These are phyloP conservation scores for Dichomitus squalens DNA, from an alignment of 1,284 basidiomycete genomes.

Conservation along the genomic window DNA sequence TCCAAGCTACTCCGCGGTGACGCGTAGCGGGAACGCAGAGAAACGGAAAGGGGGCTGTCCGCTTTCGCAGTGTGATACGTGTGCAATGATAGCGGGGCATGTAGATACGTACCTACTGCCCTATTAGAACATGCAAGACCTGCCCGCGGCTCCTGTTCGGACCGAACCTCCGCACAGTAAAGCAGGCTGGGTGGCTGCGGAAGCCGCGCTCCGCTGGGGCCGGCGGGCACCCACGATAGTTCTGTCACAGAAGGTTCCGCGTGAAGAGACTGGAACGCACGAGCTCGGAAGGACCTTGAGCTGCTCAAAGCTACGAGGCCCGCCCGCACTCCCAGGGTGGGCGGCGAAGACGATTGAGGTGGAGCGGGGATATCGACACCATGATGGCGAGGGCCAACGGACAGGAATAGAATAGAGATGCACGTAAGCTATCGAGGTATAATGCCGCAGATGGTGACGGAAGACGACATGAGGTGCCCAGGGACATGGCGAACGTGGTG, in stretches of 20 bases:
- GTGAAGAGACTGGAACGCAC: conserved; percentile 5
- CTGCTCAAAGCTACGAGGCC: neutral
- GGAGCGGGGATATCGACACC: conserved; percentile 15
- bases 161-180: conserved; percentile 2
- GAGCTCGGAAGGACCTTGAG: conserved; percentile 19
- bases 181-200: conserved; percentile 16
- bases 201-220: conserved; percentile 24
- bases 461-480: neutral
- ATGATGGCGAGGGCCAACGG: conserved; percentile 1
- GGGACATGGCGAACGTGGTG: neutral
- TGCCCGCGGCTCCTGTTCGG: conserved; percentile 1
- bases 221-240: conserved; percentile 10
- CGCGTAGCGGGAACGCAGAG: neutral
- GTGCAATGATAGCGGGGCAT: neutral
- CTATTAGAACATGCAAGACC: neutral
- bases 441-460: neutral
- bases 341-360: conserved; percentile 7
- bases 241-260: conserved; percentile 17
- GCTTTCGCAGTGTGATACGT: neutral
- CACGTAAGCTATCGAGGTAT: neutral
- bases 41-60: neutral
- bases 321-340: conserved; percentile 11
- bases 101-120: neutral
- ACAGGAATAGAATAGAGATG: neutral
- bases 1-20: neutral